These are phyloP conservation scores for Candida pseudocylindracea DNA, from an alignment of 1,139 yeast genomes.

Conservation along the genomic window DNA sequence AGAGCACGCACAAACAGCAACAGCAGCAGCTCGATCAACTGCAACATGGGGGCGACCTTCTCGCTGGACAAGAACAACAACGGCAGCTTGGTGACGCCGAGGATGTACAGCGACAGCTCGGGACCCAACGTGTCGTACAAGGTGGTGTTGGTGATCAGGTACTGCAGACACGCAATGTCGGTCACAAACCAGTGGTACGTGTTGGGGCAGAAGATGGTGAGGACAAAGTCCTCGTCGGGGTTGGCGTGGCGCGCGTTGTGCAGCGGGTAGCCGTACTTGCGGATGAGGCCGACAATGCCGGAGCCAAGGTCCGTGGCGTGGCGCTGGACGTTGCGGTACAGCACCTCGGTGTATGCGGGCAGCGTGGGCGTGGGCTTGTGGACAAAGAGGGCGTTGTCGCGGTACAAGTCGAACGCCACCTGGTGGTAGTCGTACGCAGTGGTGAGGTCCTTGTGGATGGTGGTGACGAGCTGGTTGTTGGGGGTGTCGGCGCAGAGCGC, in stretches of 20 bases:
- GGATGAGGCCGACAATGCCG: slow-evolving; percentile 7
- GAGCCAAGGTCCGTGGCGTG: slow-evolving; percentile 5
- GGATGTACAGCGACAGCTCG: slow-evolving; percentile 7
- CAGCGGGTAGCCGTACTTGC: slow-evolving; percentile 1
- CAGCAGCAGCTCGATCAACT: slow-evolving; percentile 8
- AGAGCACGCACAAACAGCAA: slow-evolving; percentile 9
- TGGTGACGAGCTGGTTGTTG: no score
- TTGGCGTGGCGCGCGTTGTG: slow-evolving; percentile 1
- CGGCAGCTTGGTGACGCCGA: slow-evolving; percentile 8
- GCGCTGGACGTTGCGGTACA: slow-evolving; percentile 5
- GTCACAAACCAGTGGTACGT: slow-evolving; percentile 8
- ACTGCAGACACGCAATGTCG: slow-evolving; percentile 7
- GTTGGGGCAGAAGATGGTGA: slow-evolving; percentile 7
- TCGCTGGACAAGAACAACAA: slow-evolving; percentile 3
- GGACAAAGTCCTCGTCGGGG: slow-evolving; percentile 3
- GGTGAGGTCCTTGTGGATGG: no score
- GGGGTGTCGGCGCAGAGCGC: no score
- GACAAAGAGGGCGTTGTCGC: no score
- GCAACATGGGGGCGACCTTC: neutral
- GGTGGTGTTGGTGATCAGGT: slow-evolving; percentile 9
- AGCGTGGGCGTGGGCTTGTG: no score
- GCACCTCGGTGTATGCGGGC: no score
- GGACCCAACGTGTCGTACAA: slow-evolving; percentile 10
- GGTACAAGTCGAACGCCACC: no score
- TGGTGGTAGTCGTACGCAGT: no score